Base-by-base conservation (phyloP, 2,329 filamentous ascomycete species). In the Canariomyces notabilis region DNA sequence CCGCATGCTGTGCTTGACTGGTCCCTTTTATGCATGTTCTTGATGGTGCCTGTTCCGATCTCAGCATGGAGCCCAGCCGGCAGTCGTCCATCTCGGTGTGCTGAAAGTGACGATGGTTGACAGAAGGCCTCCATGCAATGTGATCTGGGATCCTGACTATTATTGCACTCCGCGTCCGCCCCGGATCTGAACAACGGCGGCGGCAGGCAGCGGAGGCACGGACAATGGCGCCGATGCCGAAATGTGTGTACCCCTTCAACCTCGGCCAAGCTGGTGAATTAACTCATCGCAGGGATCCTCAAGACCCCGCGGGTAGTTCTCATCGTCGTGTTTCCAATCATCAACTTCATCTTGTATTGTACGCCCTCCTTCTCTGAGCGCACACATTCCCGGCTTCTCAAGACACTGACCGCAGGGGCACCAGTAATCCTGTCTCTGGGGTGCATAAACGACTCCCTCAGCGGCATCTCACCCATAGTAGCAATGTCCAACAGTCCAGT, bases 221-320 rank as follows among this genome's bases (percentile, higher is more conserved):
- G 26, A 29, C 26, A 29, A 57, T 57, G 50, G 50, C 52, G 37
- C 44, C 46, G 14, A 50, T 32, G 40, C 44, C 49, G 14, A 37
- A 47, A 8, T 46, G 50, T 53, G 23, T n/a, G n/a, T n/a, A 11
- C 42, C 49, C 34, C 18, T 29, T 3, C 37, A n/a, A 20, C 32
- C 19, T 18, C 21, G 19, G 4, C 14, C 23, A 9, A 11, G 5
- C 15, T 21, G 3, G 20, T 38, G 26, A n/a, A n/a, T 38, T 42
- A n/a, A 49, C 39, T 20, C 32, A 3, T n/a, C 14, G 9, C 19
- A 57, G 54, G 50, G 50, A 51, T 55, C 34, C 46, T 53, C 41
- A 49, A 55, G 34, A 37, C 54, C 42, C 54, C 54, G 14, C 46
- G 54, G 33, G 45, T 57, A 11, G 39, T 57, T 34, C 49, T 57